Evolutionary conservation across 306 rosid genomes (phyloP), one percentile per base, ranked within the genome.

Genomic region (Acacia acuminata): DNA sequence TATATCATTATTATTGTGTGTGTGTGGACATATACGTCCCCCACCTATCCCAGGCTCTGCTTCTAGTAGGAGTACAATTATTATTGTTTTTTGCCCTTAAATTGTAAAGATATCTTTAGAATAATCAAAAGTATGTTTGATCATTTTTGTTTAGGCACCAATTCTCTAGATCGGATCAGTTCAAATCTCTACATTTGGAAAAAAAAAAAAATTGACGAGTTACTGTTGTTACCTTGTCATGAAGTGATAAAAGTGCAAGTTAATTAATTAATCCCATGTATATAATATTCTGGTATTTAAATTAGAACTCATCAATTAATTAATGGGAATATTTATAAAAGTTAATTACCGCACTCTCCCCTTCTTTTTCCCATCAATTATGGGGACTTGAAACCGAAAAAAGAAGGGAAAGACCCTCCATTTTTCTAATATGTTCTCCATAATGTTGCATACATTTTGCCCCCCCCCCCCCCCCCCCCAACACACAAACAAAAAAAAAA

Each of bases 41-140:
- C 67, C 36, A 20, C 22, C 27, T n/a, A 34, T 12, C 67, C 13
- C 34, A 24, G 7, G 5, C 16, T 14, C 34, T 1, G 55, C 47
- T 45, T 51, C 5, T 12, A 19, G 82, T 15, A 27, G 78, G 72
- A 77, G 81, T 77, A 83, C 90, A 89, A 90, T 87, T 76, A 64
- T 85, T 76, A 64, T 86, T 76, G 0, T 30, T 64, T 42, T 27
- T 63, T 63, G 42, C 42, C 69, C 70, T 64, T 64, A 30, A 15
- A 27, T 30, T 27, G 40, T 64, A 27, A 30, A 64, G 2, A 5
- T 30, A 20, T 63, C 32, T 60, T 25, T 63, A 27, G 68, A 13
- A 13, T 30, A 64, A 64, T 64, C 70, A 27, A 64, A 63, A 30
- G 42, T 3, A 64, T 64, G 42, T 30, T 64, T 27, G 70, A 0